Conservation (phyloP, 306 rosid species). For the Cercis canadensis region DNA sequence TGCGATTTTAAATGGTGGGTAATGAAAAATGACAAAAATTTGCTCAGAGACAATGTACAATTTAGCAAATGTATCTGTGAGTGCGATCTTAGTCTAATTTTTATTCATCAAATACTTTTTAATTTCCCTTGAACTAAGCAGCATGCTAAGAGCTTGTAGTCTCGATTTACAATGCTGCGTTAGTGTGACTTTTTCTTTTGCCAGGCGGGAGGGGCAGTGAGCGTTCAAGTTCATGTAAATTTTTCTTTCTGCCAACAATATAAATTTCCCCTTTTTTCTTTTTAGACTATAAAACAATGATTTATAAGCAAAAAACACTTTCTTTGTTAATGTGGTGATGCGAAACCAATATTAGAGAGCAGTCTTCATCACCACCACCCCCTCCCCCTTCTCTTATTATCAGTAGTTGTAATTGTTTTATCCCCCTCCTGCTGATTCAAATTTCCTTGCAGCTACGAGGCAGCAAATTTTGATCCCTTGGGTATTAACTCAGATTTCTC, state of each 20-base stretch:
- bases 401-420: constrained; percentile 26
- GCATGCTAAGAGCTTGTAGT: no score
- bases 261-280: not conserved
- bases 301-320: not conserved
- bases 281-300: not conserved
- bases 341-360: constrained; percentile 2
- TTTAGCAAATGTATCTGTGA: constrained; percentile 5
- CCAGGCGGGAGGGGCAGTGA: not conserved
- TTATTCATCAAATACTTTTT: no score
- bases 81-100: not conserved
- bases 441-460: constrained; percentile 59
- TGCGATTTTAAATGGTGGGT: not conserved
- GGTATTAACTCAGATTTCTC: constrained; percentile 66
- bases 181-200: not conserved
- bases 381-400: not conserved
- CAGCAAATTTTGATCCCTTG: constrained; percentile 78
- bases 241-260: not conserved
- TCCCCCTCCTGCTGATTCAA: constrained; percentile 29
- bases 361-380: not conserved
- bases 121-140: no score
- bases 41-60: constrained; percentile 9
- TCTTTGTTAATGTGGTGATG: constrained; percentile 14
- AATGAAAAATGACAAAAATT: not conserved
- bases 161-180: no score
- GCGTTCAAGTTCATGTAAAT: not conserved